These are phyloP conservation scores for Oligophagozyma castellii DNA, from an alignment of 1,139 yeast species.

Conservation along the genomic window DNA sequence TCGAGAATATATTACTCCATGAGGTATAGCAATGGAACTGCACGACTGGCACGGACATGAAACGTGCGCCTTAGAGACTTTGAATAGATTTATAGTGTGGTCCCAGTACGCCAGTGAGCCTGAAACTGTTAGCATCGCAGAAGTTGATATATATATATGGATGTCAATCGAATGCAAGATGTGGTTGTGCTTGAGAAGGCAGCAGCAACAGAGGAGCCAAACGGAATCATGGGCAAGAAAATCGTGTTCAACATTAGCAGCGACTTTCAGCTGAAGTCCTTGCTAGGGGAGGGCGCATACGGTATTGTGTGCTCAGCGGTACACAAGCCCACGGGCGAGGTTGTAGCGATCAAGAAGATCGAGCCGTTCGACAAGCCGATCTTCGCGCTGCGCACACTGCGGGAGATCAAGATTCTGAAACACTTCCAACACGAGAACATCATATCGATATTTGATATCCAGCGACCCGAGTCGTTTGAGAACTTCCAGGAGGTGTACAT, in stretches of 20 bases:
- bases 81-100: too few relatives aligned
- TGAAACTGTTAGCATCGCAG: too few relatives aligned
- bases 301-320: conserved; percentile 91
- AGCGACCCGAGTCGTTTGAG: conserved; percentile 67
- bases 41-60: too few relatives aligned
- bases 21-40: too few relatives aligned
- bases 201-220: neutral
- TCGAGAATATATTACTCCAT: too few relatives aligned
- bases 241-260: conserved; percentile 78
- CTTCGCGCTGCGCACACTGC: conserved; percentile 79
- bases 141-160: neutral
- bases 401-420: conserved; percentile 77
- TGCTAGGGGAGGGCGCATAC: conserved; percentile 96
- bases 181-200: too few relatives aligned
- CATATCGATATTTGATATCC: conserved; percentile 80
- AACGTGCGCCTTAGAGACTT: too few relatives aligned
- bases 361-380: conserved; percentile 87
- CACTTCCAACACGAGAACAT: conserved; percentile 90
- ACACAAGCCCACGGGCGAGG: conserved; percentile 76
- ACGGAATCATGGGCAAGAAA: conserved; percentile 27
- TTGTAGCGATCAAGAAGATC: conserved; percentile 90
- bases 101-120: too few relatives aligned
- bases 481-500: conserved; percentile 76
- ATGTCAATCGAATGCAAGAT: too few relatives aligned
- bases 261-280: conserved; percentile 70